Evolutionary conservation across 495 filamentous ascomycete genomes (phyloP), one percentile per base, ranked within the genome.

Genomic region (Xylaria sp.): DNA sequence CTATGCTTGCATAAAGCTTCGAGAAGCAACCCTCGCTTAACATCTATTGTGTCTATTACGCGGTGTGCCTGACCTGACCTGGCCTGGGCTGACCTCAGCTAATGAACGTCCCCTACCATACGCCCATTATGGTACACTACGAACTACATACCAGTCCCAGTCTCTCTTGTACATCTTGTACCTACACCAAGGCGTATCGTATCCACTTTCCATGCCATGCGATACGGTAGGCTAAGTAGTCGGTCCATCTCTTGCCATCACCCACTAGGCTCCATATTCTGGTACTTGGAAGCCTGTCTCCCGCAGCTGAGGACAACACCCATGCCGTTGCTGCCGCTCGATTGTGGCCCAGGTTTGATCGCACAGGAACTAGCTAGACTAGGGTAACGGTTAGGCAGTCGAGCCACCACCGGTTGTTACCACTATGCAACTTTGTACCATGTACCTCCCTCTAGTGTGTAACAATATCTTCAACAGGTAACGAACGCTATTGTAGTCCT

Each of bases 281-380:
- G 61, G 69, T 71, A 59, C 69, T 59, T 53, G 58, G 50, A 44
- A 40, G 37, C 61, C 40, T 24, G 69, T 41, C 52, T 68, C 52
- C 66, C 66, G 53, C 41, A 68, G 61, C 69, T 55, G 69, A 66
- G 61, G 46, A 55, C 41, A 15, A 69, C 29, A 68, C 17, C 68
- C 58, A 66, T 65, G 69, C 69, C 69, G 69, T 71, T 71, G 61
- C 59, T 71, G 61, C 69, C 69, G 69, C 61, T 50, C 31, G 50
- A 71, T 57, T 40, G 53, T 53, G 55, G 55, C 33, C 68, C 48
- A 58, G 46, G 57, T 52, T 57, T 63, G 68, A 70, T 70, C 68
- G 68, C 53, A 70, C 68, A 35, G 61, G 19, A 71, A 71, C 48
- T 50, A 71, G 55, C 68, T 64, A 33, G 61, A 71, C 69, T 59